Evolutionary conservation across 2,329 filamentous ascomycete species (phyloP), one percentile per base, ranked within the genome.

Genomic region (Neodidymelliopsis sp.): DNA sequence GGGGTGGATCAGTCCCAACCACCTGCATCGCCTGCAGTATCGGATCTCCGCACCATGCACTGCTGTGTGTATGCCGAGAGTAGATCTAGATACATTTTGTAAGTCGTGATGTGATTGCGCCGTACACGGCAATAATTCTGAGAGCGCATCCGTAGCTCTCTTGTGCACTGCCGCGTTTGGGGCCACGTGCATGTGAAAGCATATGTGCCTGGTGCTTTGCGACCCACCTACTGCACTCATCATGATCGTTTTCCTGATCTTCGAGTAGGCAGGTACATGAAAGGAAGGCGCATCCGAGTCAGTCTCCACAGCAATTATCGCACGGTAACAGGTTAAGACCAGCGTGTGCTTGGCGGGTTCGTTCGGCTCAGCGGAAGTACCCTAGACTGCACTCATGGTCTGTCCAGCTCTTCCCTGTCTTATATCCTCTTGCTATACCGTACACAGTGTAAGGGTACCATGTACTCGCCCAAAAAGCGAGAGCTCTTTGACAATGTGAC

Each of bases 311-410:
- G 34, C 20, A 28, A 19, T 22, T 37, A 24, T 29, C 24, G 24
- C 34, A 24, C 29, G 13, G 24, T 19, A 20, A 34, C 13, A n/a
- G n/a, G 18, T 31, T 22, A 11, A 23, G 23, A 31, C 15, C 11
- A 25, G 15, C 16, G 5, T 28, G 28, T 30, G 12, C 27, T 33
- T 37, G 15, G 16, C 25, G 27, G 30, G 30, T 36, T 7, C 11
- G 41, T 27, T 45, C 40, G 47, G 47, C 27, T 40, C 25, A 45
- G 27, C 47, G 47, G 40, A 45, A 36, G 22, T 29, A 25, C 20
- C 40, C 40, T 36, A 30, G 40, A 35, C 25, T 37, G 34, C 31
- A 22, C 22, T 43, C 33, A 22, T 42, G 8, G 30, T 30, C 20
- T 30, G 28, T 20, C 36, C n/a, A 29, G 19, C n/a, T n/a, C 23